These are phyloP conservation scores for Pistacia vera DNA, from an alignment of 345 rosid genomes.

Conservation along the genomic window DNA sequence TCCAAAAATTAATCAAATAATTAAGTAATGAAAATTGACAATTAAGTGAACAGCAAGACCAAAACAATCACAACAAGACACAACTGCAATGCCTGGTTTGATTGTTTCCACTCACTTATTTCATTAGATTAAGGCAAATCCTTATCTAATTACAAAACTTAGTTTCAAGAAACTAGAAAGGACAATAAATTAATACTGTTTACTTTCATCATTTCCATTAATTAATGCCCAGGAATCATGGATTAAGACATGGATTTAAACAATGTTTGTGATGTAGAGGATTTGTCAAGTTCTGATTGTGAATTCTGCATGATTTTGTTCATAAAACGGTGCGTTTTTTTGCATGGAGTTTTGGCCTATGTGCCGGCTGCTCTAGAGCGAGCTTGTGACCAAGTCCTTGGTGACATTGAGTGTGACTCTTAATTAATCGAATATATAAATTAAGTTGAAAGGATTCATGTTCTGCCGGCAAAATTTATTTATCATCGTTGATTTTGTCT, in stretches of 20 bases:
- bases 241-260: not conserved
- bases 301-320: too few species aligned
- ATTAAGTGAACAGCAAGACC: conserved; percentile 10
- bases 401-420: not conserved
- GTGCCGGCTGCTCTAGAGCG: conserved; percentile 29
- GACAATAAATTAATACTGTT: not conserved
- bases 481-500: conserved; percentile 1
- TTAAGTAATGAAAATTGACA: not conserved
- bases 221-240: conserved; percentile 7
- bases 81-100: not conserved
- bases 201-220: not conserved
- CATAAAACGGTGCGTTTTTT: too few species aligned
- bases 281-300: not conserved
- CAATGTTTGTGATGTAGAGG: not conserved
- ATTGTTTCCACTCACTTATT: not conserved
- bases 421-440: not conserved
- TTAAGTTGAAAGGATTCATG: conserved; percentile 1
- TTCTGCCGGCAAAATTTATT: conserved; percentile 31
- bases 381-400: conserved; percentile 22
- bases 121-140: not conserved
- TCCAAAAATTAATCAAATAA: not conserved
- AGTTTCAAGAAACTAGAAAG: not conserved
- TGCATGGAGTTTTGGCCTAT: conserved; percentile 12
- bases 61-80: conserved; percentile 20
- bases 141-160: not conserved